These are phyloP conservation scores for Trichoderma atrobrunneum DNA, from an alignment of 2,329 filamentous ascomycete genomes.

Conservation along the genomic window DNA sequence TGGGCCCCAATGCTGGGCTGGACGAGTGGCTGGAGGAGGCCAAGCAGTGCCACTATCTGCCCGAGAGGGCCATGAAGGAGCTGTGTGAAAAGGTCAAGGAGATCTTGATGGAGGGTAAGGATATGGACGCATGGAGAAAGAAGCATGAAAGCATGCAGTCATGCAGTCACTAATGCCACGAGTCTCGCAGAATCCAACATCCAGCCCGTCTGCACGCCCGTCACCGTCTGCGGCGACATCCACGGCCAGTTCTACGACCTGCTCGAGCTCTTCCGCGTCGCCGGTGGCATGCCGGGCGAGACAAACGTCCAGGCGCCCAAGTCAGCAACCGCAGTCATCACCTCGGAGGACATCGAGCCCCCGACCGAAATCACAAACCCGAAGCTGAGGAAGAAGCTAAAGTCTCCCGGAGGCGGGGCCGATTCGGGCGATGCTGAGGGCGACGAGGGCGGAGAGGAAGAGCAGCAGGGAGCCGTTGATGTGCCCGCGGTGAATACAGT, in stretches of 20 bases:
- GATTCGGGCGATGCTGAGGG: constrained; percentile 52
- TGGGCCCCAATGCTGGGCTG: constrained; percentile 78
- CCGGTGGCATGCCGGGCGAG: constrained; percentile 93
- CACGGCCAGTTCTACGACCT: constrained; percentile 99
- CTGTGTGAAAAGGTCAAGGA: constrained; percentile 99
- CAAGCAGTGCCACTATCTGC: constrained; percentile 95
- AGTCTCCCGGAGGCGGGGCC: constrained; percentile 37
- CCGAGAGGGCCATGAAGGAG: constrained; percentile 96
- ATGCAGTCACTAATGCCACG: not conserved
- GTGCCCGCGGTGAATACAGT: constrained; percentile 24
- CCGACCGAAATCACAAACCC: constrained; percentile 85
- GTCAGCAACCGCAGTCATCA: constrained; percentile 72
- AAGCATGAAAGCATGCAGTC: not conserved
- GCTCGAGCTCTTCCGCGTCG: constrained; percentile 92
- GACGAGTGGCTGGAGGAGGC: constrained; percentile 97
- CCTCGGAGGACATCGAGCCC: constrained; percentile 87
- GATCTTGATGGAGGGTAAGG: constrained; percentile 90
- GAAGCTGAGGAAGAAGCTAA: constrained; percentile 82
- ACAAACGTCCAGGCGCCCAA: constrained; percentile 65
- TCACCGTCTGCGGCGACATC: constrained; percentile 96
- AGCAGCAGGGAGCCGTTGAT: constrained; percentile 23
- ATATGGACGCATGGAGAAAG: constrained; percentile 36
- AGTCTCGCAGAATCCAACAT: constrained; percentile 81
- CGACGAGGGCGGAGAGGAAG: constrained; percentile 44
- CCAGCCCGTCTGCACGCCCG: constrained; percentile 92